A percentile compares a stretch with the other conserved stretches of the same genome.
Conservation (phyloP, 345 rosid genomes). For the Turnera subulata region DNA sequence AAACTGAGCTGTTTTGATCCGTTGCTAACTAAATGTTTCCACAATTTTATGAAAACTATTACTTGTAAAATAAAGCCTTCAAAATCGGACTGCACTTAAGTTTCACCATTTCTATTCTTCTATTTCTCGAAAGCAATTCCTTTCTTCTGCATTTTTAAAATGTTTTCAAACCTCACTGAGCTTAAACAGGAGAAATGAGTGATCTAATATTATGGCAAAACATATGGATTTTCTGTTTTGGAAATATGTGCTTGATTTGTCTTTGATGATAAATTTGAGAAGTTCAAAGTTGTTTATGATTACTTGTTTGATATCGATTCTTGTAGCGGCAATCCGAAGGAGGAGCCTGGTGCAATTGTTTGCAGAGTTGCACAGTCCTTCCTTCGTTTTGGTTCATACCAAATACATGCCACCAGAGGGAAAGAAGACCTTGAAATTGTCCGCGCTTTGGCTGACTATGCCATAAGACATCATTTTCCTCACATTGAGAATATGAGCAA, state of each 20-base stretch:
- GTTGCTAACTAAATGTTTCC: background rate
- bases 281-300: background rate
- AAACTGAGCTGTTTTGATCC: background rate
- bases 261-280: no score
- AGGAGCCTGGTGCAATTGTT: constrained; percentile 93
- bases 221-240: no score
- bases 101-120: no score
- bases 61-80: no score
- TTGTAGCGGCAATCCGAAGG: constrained; percentile 91
- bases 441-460: constrained; percentile 81
- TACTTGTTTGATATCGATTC: background rate
- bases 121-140: no score
- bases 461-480: constrained; percentile 81
- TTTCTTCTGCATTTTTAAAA: no score
- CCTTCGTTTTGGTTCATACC: constrained; percentile 89
- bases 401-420: constrained; percentile 87
- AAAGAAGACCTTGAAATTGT: constrained; percentile 82
- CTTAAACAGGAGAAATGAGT: no score
- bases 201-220: no score
- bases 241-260: no score
- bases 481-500: constrained; percentile 71
- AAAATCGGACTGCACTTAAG: no score
- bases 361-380: constrained; percentile 91
- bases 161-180: no score
- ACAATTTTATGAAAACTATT: no score